phyloP scores from a whole-genome alignment of 129 eudicot species.

The Scalesia atractyloides region DNA sequence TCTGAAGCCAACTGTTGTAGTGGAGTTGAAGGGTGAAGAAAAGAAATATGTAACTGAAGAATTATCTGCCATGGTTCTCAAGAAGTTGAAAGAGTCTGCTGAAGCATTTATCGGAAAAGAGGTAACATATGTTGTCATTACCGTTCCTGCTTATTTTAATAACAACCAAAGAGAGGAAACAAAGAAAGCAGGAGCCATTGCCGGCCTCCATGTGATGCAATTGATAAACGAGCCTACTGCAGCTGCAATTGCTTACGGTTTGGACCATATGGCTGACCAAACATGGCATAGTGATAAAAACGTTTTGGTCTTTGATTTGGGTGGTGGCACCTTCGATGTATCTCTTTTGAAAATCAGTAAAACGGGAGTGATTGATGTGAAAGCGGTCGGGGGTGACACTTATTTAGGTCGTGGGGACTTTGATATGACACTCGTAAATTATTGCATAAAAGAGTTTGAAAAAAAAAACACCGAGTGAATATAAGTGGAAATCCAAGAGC shows the following conservation, averaged over 20 bases:
- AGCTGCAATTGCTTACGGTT: constrained; percentile 2
- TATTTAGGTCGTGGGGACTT: constrained; percentile 3
- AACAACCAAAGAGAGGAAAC: constrained; percentile 6
- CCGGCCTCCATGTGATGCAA: not conserved
- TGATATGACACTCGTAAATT: not conserved
- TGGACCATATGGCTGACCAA: not conserved
- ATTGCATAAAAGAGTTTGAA: not conserved
- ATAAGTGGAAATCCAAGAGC: not conserved
- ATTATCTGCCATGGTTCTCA: constrained; percentile 2
- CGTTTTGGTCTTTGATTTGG: constrained; percentile 11
- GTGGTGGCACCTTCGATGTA: not conserved
- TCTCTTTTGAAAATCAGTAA: not conserved
- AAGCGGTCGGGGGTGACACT: constrained; percentile 6
- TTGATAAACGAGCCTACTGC: constrained; percentile 8
- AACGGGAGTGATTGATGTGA: not conserved
- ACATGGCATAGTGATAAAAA: not conserved
- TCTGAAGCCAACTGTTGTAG: not conserved
- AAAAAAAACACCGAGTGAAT: not conserved
- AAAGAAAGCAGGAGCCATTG: not conserved
- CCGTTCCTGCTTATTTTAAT: constrained; percentile 7
- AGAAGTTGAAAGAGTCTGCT: not conserved
- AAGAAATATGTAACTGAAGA: constrained; percentile 1
- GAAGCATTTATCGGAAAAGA: not conserved
- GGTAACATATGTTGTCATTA: constrained; percentile 1
- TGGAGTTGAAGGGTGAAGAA: not conserved